A percentile compares a stretch with the other conserved stretches of the same genome.
phyloP scores from a whole-genome alignment of 306 rosid species.

The Gillenia trifoliata region DNA sequence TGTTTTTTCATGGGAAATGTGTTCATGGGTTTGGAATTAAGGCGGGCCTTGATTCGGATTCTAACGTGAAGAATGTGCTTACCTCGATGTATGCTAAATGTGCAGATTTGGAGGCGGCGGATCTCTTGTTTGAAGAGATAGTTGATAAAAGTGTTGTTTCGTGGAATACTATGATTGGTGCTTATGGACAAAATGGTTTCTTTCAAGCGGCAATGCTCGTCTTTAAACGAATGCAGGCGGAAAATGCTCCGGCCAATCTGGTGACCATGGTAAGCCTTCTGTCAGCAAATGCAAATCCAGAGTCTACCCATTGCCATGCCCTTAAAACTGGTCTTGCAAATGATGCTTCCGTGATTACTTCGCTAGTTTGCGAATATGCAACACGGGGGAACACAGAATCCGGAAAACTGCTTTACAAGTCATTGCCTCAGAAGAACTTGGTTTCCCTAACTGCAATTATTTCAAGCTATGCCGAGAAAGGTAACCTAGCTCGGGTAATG shows the following conservation, averaged over 20 bases:
- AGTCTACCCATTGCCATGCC: conserved; percentile 45
- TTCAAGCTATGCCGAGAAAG: conserved; percentile 55
- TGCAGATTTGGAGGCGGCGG: conserved; percentile 50
- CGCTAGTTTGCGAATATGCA: conserved; percentile 62
- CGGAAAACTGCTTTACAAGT: conserved; percentile 44
- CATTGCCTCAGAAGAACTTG: conserved; percentile 43
- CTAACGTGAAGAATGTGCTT: conserved; percentile 50
- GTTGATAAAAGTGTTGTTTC: conserved; percentile 53
- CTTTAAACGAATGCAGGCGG: conserved; percentile 55
- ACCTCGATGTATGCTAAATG: conserved; percentile 73
- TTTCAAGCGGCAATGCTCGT: conserved; percentile 37
- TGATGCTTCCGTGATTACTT: conserved; percentile 54
- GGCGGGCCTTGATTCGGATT: conserved; percentile 34
- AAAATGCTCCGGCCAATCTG: conserved; percentile 38
- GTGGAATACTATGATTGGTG: conserved; percentile 87
- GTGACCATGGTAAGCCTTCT: conserved; percentile 68
- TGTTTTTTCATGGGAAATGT: conserved; percentile 35
- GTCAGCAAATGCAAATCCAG: conserved; percentile 52
- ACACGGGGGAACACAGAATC: conserved; percentile 35
- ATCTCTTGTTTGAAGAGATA: conserved; percentile 51
- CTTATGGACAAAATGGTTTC: conserved; percentile 54
- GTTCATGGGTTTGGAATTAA: conserved; percentile 52
- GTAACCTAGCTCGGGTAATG: conserved; percentile 40
- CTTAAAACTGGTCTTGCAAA: conserved; percentile 45
- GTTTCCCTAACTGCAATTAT: conserved; percentile 63